A percentile compares a stretch with the other conserved stretches of the same genome.
phyloP scores from a whole-genome alignment of 2,329 filamentous ascomycete species.

The Ophiocordyceps camponoti-floridani region DNA sequence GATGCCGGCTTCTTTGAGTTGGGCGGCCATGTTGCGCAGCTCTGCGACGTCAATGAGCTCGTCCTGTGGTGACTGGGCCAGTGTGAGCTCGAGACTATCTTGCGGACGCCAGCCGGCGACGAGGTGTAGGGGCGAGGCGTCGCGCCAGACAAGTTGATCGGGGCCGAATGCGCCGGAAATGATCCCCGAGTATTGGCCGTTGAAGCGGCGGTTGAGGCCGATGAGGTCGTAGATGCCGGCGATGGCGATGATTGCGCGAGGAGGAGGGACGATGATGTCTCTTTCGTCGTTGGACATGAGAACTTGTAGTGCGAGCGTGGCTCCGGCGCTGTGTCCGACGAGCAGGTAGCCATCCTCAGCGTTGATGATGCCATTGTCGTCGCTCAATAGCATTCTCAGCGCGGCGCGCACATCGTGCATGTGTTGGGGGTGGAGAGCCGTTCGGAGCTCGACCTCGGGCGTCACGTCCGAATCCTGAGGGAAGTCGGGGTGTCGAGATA shows the following conservation, averaged over 20 bases:
- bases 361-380: slow-evolving; percentile 24
- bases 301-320: slow-evolving; percentile 44
- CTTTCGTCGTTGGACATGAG: slow-evolving; percentile 23
- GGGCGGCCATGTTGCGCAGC: slow-evolving; percentile 33
- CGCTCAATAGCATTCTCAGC: slow-evolving; percentile 25
- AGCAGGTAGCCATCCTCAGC: slow-evolving; percentile 34
- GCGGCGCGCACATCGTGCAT: slow-evolving; percentile 36
- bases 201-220: slow-evolving; percentile 28
- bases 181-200: slow-evolving; percentile 35
- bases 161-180: slow-evolving; percentile 42
- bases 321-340: slow-evolving; percentile 45
- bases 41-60: slow-evolving; percentile 37
- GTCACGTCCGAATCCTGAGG: slow-evolving; percentile 15
- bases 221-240: slow-evolving; percentile 51
- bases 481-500: slow-evolving; percentile 31
- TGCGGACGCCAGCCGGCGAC: slow-evolving; percentile 22
- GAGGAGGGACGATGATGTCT: slow-evolving; percentile 16
- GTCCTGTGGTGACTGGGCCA: slow-evolving; percentile 29
- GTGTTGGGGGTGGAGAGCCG: slow-evolving; percentile 39
- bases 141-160: slow-evolving; percentile 29
- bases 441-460: slow-evolving; percentile 15
- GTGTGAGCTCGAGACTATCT: slow-evolving; percentile 14
- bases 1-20: slow-evolving; percentile 22
- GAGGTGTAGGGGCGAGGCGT: slow-evolving; percentile 33
- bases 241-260: slow-evolving; percentile 38